Base-by-base conservation (phyloP, 1,284 basidiomycete genomes). In the Rhodofomes roseus region DNA sequence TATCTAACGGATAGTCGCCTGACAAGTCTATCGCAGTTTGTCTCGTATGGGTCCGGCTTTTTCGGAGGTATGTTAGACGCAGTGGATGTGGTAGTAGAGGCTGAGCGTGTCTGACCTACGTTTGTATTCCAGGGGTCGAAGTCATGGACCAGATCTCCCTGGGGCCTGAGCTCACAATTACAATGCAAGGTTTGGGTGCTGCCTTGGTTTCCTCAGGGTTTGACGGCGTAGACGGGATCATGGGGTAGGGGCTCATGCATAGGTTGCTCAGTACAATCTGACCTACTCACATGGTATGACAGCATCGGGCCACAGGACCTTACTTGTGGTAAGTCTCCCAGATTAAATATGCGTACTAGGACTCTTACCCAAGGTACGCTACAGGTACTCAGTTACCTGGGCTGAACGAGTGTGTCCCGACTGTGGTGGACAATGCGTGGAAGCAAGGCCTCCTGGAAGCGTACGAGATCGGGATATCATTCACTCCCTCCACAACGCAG, bases 101-200 rank as follows among this genome's bases (percentile, higher is more conserved):
- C n/a, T 23, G 77, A 65, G 22, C 73, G 81, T 43, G 70, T 75
- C 7, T 71, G 81, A 20, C 63, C 68, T 6, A 44, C 68, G 1
- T 66, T 43, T 9, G 40, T 29, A 34, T 34, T 34, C 31, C 11
- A 71, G 71, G 69, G 25, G 36, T 62, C 14, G 63, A 68, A 25
- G 57, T 68, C 44, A 56, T 54, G n/a, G 71, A 69, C 36, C 44
- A 56, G 11, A 63, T 72, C n/a, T 67, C 70, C 4, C 54, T 73
- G 2, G 68, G 63, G 1, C 54, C 65, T 8, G 66, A 62, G 1
- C 72, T 85, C 20, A 74, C 77, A 20, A 79, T 85, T 60, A 48
- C 65, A 5, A 60, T 75, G 14, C 84, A 86, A 66, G 76, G 74
- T 37, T 77, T 86, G 22, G 84, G 81, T 58, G 81, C 80, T 43